Evolutionary conservation across 1,139 yeast species (phyloP).

Genomic region (Yueomyces sp.): DNA sequence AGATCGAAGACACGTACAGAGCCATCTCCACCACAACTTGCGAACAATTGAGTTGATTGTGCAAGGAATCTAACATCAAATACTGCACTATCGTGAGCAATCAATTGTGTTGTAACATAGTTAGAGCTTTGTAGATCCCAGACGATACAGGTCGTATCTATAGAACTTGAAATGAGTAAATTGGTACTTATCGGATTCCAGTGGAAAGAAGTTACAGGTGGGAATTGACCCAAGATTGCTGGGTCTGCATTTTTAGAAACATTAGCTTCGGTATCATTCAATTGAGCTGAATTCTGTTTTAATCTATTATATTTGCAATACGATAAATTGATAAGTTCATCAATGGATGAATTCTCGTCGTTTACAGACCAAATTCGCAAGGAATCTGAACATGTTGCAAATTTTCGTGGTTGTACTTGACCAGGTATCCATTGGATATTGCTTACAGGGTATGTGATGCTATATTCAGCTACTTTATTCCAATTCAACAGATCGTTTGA

Average conservation of each 20-base stretch:
- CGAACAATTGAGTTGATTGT: conserved; percentile 66
- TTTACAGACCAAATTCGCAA: conserved; percentile 23
- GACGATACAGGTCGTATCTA: conserved; percentile 92
- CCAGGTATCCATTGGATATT: conserved; percentile 56
- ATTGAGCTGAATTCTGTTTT: conserved; percentile 3
- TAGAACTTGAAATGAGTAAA: conserved; percentile 69
- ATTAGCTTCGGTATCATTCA: background rate
- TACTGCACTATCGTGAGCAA: conserved; percentile 94
- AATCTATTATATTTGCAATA: conserved; percentile 22
- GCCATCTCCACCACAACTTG: conserved; percentile 93
- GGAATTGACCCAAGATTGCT: conserved; percentile 28
- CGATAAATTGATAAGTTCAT: conserved; percentile 14
- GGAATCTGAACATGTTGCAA: conserved; percentile 26
- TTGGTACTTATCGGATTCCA: conserved; percentile 73
- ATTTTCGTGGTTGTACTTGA: conserved; percentile 13
- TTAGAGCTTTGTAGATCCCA: conserved; percentile 70
- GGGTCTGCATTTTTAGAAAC: background rate
- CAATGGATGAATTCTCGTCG: conserved; percentile 8
- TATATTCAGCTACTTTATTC: conserved; percentile 34
- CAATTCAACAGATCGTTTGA: conserved; percentile 35
- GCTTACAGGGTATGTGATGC: conserved; percentile 50
- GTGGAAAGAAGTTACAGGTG: conserved; percentile 87
- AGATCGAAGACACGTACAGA: conserved; percentile 86
- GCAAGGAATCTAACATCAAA: conserved; percentile 81
- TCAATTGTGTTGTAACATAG: conserved; percentile 81